Percentiles rank a stretch among this genome's conserved stretches.
Conservation (phyloP, 1,284 basidiomycete species). For the Ceratobasidium sp. region DNA sequence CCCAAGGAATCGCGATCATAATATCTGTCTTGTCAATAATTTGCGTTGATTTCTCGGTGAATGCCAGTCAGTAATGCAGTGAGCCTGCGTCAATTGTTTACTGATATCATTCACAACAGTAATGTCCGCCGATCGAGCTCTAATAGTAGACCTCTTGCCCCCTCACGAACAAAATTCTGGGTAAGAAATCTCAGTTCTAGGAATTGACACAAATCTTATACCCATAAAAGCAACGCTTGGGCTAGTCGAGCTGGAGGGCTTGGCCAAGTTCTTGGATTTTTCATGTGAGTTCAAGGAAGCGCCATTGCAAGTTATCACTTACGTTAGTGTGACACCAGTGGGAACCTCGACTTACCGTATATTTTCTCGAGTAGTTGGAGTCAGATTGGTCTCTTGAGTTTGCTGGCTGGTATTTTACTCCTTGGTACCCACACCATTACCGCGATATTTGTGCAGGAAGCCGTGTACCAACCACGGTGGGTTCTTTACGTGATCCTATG, state of each 20-base stretch:
- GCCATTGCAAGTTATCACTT: neutral
- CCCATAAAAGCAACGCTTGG: constrained; percentile 78
- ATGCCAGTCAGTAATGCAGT: constrained; percentile 68
- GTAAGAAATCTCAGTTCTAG: constrained; percentile 50
- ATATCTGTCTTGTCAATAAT: constrained; percentile 89
- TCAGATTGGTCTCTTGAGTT: constrained; percentile 77
- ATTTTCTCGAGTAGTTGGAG: constrained; percentile 78
- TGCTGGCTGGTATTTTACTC: constrained; percentile 61
- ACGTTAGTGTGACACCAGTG: constrained; percentile 52
- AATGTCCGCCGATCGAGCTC: constrained; percentile 58
- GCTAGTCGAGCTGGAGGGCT: constrained; percentile 88
- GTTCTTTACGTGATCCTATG: constrained; percentile 50
- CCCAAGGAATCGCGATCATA: constrained; percentile 72
- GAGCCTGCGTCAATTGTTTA: neutral
- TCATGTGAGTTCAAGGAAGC: constrained; percentile 57
- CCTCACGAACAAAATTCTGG: constrained; percentile 58
- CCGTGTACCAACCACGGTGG: constrained; percentile 57
- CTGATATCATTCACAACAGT: constrained; percentile 56
- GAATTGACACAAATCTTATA: neutral
- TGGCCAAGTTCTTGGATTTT: constrained; percentile 86
- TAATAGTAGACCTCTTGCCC: constrained; percentile 62
- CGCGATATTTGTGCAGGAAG: constrained; percentile 69
- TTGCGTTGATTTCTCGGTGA: constrained; percentile 92
- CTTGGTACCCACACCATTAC: constrained; percentile 56
- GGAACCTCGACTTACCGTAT: constrained; percentile 75